Percentiles rank a stretch among this genome's conserved stretches.
These are phyloP conservation scores for Phytophthora pini DNA, from an alignment of 352 stramenopile genomes.

Conservation along the genomic window DNA sequence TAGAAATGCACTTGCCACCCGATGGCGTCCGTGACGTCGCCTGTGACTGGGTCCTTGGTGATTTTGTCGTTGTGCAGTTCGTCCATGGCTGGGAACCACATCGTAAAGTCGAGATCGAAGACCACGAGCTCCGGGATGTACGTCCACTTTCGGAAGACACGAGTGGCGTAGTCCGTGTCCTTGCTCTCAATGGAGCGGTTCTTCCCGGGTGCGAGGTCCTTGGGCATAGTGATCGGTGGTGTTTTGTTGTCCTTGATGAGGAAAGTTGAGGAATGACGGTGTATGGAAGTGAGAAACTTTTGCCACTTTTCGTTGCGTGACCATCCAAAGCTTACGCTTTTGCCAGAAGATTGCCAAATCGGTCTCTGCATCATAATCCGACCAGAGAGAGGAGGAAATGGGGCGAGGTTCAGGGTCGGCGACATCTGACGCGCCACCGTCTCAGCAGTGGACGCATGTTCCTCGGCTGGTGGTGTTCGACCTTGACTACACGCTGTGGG, in stretches of 20 bases:
- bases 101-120: constrained; percentile 53
- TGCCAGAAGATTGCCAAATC: not conserved
- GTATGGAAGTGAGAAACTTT: not conserved
- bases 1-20: constrained; percentile 85
- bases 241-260: not conserved
- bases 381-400: not conserved
- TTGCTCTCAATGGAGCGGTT: constrained; percentile 26
- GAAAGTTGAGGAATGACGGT: not conserved
- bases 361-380: constrained; percentile 5
- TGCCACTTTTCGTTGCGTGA: not conserved
- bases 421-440: not conserved
- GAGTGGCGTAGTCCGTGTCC: constrained; percentile 10
- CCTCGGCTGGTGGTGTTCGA: constrained; percentile 79
- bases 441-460: constrained; percentile 52
- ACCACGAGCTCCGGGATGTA: constrained; percentile 60
- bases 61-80: constrained; percentile 72
- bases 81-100: constrained; percentile 87
- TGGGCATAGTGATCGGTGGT: not conserved
- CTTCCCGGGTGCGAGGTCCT: constrained; percentile 21
- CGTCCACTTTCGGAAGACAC: constrained; percentile 47
- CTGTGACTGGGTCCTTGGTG: constrained; percentile 54
- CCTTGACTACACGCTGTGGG: constrained; percentile 83
- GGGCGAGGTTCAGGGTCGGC: not conserved
- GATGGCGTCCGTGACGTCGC: constrained; percentile 66
- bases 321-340: not conserved